These are phyloP conservation scores for Claviceps capensis DNA, from an alignment of 2,329 filamentous ascomycete species.

Conservation along the genomic window DNA sequence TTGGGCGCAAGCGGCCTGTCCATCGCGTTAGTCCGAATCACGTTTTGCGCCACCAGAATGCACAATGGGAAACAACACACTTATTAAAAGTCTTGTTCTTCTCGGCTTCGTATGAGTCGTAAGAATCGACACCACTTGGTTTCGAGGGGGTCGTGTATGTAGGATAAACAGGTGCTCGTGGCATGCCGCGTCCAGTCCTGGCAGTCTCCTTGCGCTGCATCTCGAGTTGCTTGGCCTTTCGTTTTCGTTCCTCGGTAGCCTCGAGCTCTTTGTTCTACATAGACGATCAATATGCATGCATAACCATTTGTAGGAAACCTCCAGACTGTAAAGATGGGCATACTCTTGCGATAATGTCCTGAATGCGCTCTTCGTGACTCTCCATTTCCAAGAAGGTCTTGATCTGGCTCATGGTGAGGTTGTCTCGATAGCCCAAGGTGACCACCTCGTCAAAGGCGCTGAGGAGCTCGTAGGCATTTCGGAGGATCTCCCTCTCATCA, in stretches of 20 bases:
- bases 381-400: slow-evolving; percentile 99
- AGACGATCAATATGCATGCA: slow-evolving; percentile 11
- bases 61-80: slow-evolving; percentile 28
- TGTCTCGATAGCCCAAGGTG: slow-evolving; percentile 89
- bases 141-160: slow-evolving; percentile 74
- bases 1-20: slow-evolving; percentile 52
- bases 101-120: slow-evolving; percentile 90
- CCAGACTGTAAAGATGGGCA: slow-evolving; percentile 10
- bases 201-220: slow-evolving; percentile 96
- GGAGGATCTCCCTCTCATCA: slow-evolving; percentile 88
- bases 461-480: slow-evolving; percentile 90
- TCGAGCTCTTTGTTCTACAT: slow-evolving; percentile 92
- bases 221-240: slow-evolving; percentile 96
- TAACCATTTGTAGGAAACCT: neutral
- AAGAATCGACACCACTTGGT: slow-evolving; percentile 63
- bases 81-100: slow-evolving; percentile 88
- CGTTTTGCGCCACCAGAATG: neutral
- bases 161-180: slow-evolving; percentile 71
- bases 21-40: neutral
- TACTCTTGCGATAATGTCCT: slow-evolving; percentile 91
- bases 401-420: slow-evolving; percentile 91
- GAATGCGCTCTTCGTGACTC: slow-evolving; percentile 95
- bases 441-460: slow-evolving; percentile 97
- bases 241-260: slow-evolving; percentile 93
- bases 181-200: slow-evolving; percentile 54